These are phyloP conservation scores for Moricandia moricandioides DNA, from an alignment of 345 rosid genomes.

Conservation along the genomic window DNA sequence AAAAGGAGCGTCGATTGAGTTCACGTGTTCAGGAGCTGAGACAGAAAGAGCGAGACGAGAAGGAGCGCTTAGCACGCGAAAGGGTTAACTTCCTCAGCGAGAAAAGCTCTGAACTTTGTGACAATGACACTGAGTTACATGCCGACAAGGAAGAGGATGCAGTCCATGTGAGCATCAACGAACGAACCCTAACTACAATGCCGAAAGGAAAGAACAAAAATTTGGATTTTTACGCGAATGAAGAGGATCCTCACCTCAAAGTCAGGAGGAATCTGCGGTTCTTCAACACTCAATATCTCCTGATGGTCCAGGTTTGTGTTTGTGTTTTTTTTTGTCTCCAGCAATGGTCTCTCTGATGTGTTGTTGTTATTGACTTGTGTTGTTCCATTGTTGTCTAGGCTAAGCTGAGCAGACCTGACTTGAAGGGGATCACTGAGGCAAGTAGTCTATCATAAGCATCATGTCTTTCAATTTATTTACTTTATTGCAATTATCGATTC, in stretches of 20 bases:
- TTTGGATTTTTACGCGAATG: neutral
- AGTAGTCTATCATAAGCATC: constrained; percentile 22
- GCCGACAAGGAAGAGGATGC: neutral
- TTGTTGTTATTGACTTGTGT: constrained; percentile 11
- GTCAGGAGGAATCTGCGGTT: constrained; percentile 67
- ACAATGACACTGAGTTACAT: constrained; percentile 2
- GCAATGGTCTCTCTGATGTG: neutral
- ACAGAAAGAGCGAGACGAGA: constrained; percentile 43
- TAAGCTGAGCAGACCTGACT: constrained; percentile 68
- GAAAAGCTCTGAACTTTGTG: neutral
- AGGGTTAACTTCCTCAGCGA: constrained; percentile 44
- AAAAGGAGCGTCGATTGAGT: constrained; percentile 39
- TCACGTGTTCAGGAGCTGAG: constrained; percentile 39
- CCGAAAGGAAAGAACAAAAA: constrained; percentile 8
- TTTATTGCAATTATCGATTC: neutral
- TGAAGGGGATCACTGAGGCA: constrained; percentile 81
- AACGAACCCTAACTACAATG: constrained; percentile 8
- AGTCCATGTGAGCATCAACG: neutral
- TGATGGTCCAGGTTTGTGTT: constrained; percentile 60
- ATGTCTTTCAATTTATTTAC: neutral
- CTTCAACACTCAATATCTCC: constrained; percentile 85
- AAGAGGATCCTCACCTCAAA: constrained; percentile 52
- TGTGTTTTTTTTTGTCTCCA: neutral
- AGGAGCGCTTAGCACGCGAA: constrained; percentile 45
- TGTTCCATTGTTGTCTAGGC: neutral